phyloP scores from a whole-genome alignment of 179 eudicot genomes.

The Pouteria campechiana region DNA sequence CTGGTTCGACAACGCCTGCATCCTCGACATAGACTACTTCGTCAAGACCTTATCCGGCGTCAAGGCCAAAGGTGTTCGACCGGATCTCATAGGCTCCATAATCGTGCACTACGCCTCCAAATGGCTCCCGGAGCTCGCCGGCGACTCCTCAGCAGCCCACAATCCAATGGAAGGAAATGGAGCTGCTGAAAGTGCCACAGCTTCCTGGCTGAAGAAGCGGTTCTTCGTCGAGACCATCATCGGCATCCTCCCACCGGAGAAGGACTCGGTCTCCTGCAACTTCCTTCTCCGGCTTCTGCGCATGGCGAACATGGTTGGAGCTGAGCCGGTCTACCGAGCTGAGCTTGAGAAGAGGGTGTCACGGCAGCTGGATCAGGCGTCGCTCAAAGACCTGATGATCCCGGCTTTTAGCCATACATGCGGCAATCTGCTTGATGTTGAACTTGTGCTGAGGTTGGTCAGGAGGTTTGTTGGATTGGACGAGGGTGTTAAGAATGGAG shows the following conservation, averaged over 20 bases:
- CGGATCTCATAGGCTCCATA: conserved; percentile 71
- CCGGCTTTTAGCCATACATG: conserved; percentile 71
- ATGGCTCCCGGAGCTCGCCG: conserved; percentile 72
- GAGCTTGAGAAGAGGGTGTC: conserved; percentile 62
- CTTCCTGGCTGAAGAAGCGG: conserved; percentile 49
- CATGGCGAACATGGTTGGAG: conserved; percentile 40
- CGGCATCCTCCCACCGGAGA: conserved; percentile 58
- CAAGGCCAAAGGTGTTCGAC: conserved; percentile 54
- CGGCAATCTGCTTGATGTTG: conserved; percentile 62
- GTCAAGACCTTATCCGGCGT: conserved; percentile 55
- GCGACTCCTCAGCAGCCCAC: background rate
- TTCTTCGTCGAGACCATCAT: conserved; percentile 60
- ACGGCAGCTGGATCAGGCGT: conserved; percentile 63
- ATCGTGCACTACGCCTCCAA: conserved; percentile 73
- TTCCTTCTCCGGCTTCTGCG: conserved; percentile 67
- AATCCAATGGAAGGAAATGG: too few species aligned
- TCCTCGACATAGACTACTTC: conserved; percentile 65
- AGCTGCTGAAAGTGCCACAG: conserved; percentile 25
- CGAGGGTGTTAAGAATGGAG: conserved; percentile 34
- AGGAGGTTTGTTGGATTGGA: conserved; percentile 38
- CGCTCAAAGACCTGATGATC: conserved; percentile 61
- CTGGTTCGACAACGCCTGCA: conserved; percentile 46
- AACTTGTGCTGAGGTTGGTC: conserved; percentile 47
- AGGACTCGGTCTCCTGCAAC: conserved; percentile 58
- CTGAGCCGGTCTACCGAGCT: conserved; percentile 19